A percentile compares a stretch with the other conserved stretches of the same genome.
phyloP scores from a whole-genome alignment of 2,329 filamentous ascomycete genomes.

The Coleophoma cylindrospora region DNA sequence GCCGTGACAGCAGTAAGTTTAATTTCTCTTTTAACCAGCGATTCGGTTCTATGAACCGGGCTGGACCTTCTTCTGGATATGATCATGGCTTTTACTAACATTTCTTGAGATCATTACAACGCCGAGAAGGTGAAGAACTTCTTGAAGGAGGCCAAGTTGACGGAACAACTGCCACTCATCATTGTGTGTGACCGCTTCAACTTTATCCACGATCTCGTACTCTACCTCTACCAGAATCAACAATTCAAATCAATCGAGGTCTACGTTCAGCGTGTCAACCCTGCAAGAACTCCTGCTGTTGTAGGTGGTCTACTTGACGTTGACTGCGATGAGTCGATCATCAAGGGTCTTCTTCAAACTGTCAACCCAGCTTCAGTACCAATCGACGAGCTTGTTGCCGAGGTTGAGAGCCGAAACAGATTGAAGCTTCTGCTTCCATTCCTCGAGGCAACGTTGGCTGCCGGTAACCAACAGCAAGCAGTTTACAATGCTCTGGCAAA shows the following conservation, averaged over 20 bases:
- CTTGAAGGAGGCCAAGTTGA: constrained; percentile 89
- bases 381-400: constrained; percentile 87
- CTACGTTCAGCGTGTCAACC: constrained; percentile 96
- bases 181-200: constrained; percentile 99
- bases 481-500: constrained; percentile 97
- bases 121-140: constrained; percentile 98
- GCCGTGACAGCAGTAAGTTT: constrained; percentile 61
- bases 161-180: constrained; percentile 91
- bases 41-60: no score
- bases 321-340: constrained; percentile 93
- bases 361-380: constrained; percentile 82
- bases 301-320: constrained; percentile 92
- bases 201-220: constrained; percentile 92
- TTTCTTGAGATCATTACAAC: constrained; percentile 59
- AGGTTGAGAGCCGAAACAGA: constrained; percentile 94
- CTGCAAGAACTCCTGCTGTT: constrained; percentile 82
- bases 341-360: constrained; percentile 83
- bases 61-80: no score
- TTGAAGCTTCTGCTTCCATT: constrained; percentile 94
- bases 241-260: constrained; percentile 99
- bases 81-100: no score
- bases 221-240: constrained; percentile 98
- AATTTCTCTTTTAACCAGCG: constrained; percentile 1
- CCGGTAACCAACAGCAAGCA: constrained; percentile 91
- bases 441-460: constrained; percentile 84